phyloP scores from a whole-genome alignment of 2,329 filamentous ascomycete genomes.

The Simplicillium aogashimaense region DNA sequence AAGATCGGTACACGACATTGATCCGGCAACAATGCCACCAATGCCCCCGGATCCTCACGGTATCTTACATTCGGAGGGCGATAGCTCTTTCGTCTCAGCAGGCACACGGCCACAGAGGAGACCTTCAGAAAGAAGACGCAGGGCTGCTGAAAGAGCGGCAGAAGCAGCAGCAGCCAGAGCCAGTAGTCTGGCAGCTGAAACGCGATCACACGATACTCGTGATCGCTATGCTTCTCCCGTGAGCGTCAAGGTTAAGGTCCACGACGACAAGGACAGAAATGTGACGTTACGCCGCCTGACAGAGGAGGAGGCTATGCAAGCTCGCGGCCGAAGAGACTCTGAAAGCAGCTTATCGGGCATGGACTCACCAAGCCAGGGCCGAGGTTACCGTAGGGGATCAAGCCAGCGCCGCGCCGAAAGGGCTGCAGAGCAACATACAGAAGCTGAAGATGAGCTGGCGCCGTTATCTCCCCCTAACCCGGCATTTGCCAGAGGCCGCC shows the following conservation, averaged over 20 bases:
- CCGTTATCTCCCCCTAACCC: conserved; percentile 46
- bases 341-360: conserved; percentile 46
- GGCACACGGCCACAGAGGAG: conserved; percentile 28
- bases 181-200: conserved; percentile 35
- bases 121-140: conserved; percentile 34
- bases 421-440: conserved; percentile 33
- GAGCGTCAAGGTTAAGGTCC: conserved; percentile 49
- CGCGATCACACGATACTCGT: conserved; percentile 19
- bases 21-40: conserved; percentile 38
- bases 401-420: conserved; percentile 35
- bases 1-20: conserved; percentile 29
- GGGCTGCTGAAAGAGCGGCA: conserved; percentile 33
- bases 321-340: conserved; percentile 33
- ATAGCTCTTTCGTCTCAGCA: conserved; percentile 19
- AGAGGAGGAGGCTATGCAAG: conserved; percentile 44
- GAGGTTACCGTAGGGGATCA: conserved; percentile 45
- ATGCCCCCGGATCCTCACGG: conserved; percentile 45
- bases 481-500: conserved; percentile 40
- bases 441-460: conserved; percentile 26
- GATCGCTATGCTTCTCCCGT: conserved; percentile 32
- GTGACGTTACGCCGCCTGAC: conserved; percentile 53
- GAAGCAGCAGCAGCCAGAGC: conserved; percentile 38
- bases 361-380: conserved; percentile 36
- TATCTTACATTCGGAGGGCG: conserved; percentile 19
- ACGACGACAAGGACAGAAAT: conserved; percentile 50